Evolutionary conservation across 306 rosid genomes (phyloP), one percentile per base, ranked within the genome.

Genomic region (Glycine tomentella): DNA sequence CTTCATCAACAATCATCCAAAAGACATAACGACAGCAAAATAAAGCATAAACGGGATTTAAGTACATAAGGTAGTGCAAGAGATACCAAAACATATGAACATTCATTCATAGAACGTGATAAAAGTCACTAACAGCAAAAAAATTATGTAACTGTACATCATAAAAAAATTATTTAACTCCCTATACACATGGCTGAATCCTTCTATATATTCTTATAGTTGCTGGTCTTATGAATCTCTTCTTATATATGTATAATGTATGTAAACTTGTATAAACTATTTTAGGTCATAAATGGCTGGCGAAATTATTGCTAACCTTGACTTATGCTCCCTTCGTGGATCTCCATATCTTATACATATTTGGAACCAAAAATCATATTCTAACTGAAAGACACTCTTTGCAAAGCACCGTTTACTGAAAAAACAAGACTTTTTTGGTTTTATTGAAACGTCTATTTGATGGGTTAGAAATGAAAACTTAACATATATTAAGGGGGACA

Each of bases 221-320:
- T 25, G 31, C 31, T 25, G 31, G 31, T 25, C 31, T 25, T 25
- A 25, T 1, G 31, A 25, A 25, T 25, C 31, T 25, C 31, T 25
- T 25, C 31, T 25, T 25, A 25, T 25, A 25, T 25, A 25, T 25
- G 2, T 0, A 25, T 25, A 25, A 25, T 25, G 31, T 25, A 25
- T 25, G 31, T 2, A 25, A n/a, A 25, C 2, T 25, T 25, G 31
- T 25, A 59, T 59, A 9, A 3, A 59, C 3, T 59, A 59, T 33
- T 63, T 63, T 63, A 5, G 46, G 46, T 63, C 69, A 34, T 63
- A 63, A 13, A 33, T 63, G 69, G 9, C 69, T 63, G 69, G 4
- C 17, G 9, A 6, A 34, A 34, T 63, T 63, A 63, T 63, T 63
- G 10, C 46, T 34, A 11, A 34, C 5, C 46, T 62, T 62, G 4